Percentiles rank a stretch among this genome's conserved stretches.
These are phyloP conservation scores for Chrysophaeum taylorii DNA, from an alignment of 352 stramenopile species.

Conservation along the genomic window DNA sequence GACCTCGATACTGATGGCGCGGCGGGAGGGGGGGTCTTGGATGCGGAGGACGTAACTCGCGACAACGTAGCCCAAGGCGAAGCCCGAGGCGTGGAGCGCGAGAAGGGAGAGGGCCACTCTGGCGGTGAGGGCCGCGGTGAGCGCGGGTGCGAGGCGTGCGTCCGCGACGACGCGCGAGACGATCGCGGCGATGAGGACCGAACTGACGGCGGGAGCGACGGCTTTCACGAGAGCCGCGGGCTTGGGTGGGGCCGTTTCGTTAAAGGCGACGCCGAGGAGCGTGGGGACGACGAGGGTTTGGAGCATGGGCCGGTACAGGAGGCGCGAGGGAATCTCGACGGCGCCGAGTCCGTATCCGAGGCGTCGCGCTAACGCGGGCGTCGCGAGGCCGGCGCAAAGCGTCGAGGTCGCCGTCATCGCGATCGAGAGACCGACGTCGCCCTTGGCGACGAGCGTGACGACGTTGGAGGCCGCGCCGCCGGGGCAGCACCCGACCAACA, in stretches of 20 bases:
- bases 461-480: slow-evolving; percentile 64
- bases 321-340: slow-evolving; percentile 31
- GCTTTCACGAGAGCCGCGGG: slow-evolving; percentile 43
- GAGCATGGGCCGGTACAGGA: not conserved
- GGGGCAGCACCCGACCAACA: slow-evolving; percentile 51
- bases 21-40: slow-evolving; percentile 29
- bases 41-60: slow-evolving; percentile 33
- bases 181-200: slow-evolving; percentile 55
- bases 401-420: slow-evolving; percentile 61
- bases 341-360: too few relatives aligned
- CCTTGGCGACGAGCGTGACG: slow-evolving; percentile 56
- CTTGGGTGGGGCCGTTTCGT: slow-evolving; percentile 41
- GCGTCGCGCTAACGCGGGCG: slow-evolving; percentile 50
- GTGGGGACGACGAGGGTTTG: not conserved
- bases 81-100: slow-evolving; percentile 42
- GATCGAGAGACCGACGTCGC: slow-evolving; percentile 57
- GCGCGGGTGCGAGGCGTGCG: slow-evolving; percentile 18
- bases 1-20: slow-evolving; percentile 59
- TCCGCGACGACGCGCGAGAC: slow-evolving; percentile 57
- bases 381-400: slow-evolving; percentile 48
- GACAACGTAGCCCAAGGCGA: slow-evolving; percentile 49
- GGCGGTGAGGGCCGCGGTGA: slow-evolving; percentile 24
- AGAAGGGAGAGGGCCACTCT: slow-evolving; percentile 28
- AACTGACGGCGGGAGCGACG: slow-evolving; percentile 42
- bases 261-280: slow-evolving; percentile 51